These are phyloP conservation scores for Pseudophaeomoniella oleicola DNA, from an alignment of 2,329 filamentous ascomycete species.

Conservation along the genomic window DNA sequence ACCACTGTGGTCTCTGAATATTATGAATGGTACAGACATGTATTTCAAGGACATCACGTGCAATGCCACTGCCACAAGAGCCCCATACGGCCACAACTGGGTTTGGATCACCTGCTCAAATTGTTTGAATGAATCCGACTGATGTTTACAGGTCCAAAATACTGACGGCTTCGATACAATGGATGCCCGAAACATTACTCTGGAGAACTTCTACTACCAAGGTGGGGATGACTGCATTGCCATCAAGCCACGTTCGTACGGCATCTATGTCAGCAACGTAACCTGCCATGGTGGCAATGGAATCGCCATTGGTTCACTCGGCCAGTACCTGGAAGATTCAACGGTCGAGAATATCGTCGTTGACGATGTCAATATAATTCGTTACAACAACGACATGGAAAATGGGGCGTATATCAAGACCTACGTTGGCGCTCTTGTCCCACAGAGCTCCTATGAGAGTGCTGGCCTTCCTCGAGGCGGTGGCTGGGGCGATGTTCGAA, in stretches of 20 bases:
- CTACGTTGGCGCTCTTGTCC: slow-evolving; percentile 35
- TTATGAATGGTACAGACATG: slow-evolving; percentile 43
- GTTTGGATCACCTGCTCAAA: slow-evolving; percentile 17
- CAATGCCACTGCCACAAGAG: slow-evolving; percentile 36
- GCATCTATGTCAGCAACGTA: slow-evolving; percentile 38
- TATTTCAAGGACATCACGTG: slow-evolving; percentile 34
- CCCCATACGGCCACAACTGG: slow-evolving; percentile 38
- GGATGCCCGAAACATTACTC: slow-evolving; percentile 34
- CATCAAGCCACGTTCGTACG: slow-evolving; percentile 48
- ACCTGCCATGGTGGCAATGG: slow-evolving; percentile 40
- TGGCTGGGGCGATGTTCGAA: slow-evolving; percentile 38
- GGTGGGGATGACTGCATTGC: slow-evolving; percentile 48
- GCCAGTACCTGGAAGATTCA: slow-evolving; percentile 41
- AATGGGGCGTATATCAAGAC: slow-evolving; percentile 42
- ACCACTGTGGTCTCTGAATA: slow-evolving; percentile 39
- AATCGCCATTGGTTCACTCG: slow-evolving; percentile 36
- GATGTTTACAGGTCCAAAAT: slow-evolving; percentile 4
- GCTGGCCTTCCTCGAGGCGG: slow-evolving; percentile 33
- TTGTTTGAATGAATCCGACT: neutral
- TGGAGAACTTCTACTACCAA: slow-evolving; percentile 38
- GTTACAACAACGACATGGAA: slow-evolving; percentile 32
- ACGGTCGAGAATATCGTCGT: slow-evolving; percentile 35
- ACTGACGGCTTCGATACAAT: slow-evolving; percentile 29
- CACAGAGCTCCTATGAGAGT: slow-evolving; percentile 34
- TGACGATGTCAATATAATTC: slow-evolving; percentile 30